Evolutionary conservation across 257 asterid genomes (phyloP), one percentile per base, ranked within the genome.

Genomic region (Solanum tarijense): DNA sequence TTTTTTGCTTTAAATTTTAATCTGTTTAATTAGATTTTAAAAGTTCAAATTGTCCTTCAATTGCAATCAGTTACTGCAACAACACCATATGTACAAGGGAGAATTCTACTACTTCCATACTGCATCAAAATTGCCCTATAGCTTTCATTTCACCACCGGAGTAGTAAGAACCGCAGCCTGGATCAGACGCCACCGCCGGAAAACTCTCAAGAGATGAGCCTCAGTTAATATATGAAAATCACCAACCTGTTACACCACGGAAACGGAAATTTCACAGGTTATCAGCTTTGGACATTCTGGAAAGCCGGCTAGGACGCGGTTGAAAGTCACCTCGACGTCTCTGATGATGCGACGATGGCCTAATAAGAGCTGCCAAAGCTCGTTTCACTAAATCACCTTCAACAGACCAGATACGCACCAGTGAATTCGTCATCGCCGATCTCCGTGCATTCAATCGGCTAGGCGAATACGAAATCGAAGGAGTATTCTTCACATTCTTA

Each of bases 381-480:
- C 89, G 86, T n/a, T 87, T 87, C 86, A 87, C 89, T 10, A 78
- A 39, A 87, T 87, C 89, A 35, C 89, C 89, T 78, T 87, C 89
- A 16, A 87, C 89, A 12, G 89, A 72, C 3, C 98, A 97, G 84
- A 94, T 94, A 85, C 98, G 90, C 55, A 96, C 98, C 41, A 94
- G 92, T n/a, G 98, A 94, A 89, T 94, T 96, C 90, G 96, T 94
- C 98, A 96, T 94, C 85, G 98, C 98, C 13, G 98, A 96, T 90
- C 98, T 91, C 91, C 96, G 94, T 91, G 94, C 94, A 86, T 96
- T 95, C 94, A 94, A 72, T 43, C 95, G 90, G 90, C 92, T 92
- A 23, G 96, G 93, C 27, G 96, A 89, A 90, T 95, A 94, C 8
- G 94, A 88, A 9, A 90, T 85, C n/a, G 95, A 88, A 16, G 89